Percentiles rank a stretch among this genome's conserved stretches.
These are phyloP conservation scores for Castanopsis chinensis DNA, from an alignment of 306 rosid genomes.

Conservation along the genomic window DNA sequence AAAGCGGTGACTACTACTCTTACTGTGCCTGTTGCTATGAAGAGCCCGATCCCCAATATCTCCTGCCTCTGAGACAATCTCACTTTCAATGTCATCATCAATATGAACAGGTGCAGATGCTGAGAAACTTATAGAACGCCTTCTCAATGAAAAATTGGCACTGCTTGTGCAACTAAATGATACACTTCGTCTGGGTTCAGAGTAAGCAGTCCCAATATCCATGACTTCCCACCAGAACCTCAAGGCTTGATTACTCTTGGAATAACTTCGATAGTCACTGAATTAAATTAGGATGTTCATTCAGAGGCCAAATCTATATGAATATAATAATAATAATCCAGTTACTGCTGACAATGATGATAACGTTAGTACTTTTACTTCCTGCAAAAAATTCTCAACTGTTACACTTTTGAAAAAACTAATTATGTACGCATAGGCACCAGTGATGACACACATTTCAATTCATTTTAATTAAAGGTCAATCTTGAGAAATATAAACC, in stretches of 20 bases:
- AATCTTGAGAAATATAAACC: neutral
- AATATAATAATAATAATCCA: too few relatives aligned
- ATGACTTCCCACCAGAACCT: conserved; percentile 25
- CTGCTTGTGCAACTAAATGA: conserved; percentile 40
- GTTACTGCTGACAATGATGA: conserved; percentile 1
- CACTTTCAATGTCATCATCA: conserved; percentile 43
- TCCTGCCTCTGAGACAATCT: conserved; percentile 77
- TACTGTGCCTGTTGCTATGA: too few relatives aligned
- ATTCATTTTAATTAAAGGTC: neutral
- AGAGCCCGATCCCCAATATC: conserved; percentile 87
- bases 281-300: conserved; percentile 1
- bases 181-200: conserved; percentile 20
- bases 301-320: neutral
- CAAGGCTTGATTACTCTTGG: conserved; percentile 21
- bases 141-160: conserved; percentile 41
- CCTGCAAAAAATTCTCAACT: neutral
- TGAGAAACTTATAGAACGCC: conserved; percentile 52
- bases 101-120: conserved; percentile 29
- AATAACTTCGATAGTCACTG: conserved; percentile 12
- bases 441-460: neutral
- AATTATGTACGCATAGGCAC: neutral
- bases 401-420: neutral
- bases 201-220: conserved; percentile 28
- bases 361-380: neutral
- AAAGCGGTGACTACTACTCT: too few relatives aligned